Conservation (phyloP, 495 filamentous ascomycete genomes). For the Penicillium coffeae region DNA sequence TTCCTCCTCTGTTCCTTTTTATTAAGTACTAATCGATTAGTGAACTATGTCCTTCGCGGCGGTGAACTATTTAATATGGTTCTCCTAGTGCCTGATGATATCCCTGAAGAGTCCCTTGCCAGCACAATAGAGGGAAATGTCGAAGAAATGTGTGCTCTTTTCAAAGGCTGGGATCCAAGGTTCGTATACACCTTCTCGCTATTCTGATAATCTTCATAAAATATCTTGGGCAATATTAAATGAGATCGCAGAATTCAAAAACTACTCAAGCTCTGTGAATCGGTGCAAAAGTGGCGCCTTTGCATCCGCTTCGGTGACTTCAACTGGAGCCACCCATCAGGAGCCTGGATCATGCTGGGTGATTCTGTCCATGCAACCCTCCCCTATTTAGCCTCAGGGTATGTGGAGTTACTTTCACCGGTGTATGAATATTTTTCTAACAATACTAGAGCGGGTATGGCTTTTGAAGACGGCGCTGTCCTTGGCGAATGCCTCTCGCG, state of each 20-base stretch:
- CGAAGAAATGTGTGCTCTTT: slow-evolving; percentile 63
- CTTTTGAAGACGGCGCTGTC: slow-evolving; percentile 49
- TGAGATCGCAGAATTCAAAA: slow-evolving; percentile 23
- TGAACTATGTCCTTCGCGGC: slow-evolving; percentile 58
- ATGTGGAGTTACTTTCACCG: too few relatives aligned
- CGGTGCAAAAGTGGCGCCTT: slow-evolving; percentile 63
- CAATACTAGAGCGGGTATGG: slow-evolving; percentile 36
- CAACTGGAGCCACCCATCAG: slow-evolving; percentile 53
- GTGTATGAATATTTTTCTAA: slow-evolving; percentile 1
- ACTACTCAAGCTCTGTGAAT: slow-evolving; percentile 36
- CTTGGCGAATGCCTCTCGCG: slow-evolving; percentile 46
- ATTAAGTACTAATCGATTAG: slow-evolving; percentile 18
- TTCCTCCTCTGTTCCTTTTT: not conserved
- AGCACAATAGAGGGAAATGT: slow-evolving; percentile 53
- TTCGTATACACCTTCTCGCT: slow-evolving; percentile 38
- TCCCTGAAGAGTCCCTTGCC: slow-evolving; percentile 47
- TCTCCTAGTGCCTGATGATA: slow-evolving; percentile 64
- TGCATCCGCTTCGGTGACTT: slow-evolving; percentile 52
- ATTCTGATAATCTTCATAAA: not conserved
- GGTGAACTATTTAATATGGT: slow-evolving; percentile 67
- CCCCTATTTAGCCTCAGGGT: slow-evolving; percentile 53
- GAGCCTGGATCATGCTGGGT: slow-evolving; percentile 56
- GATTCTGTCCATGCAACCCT: slow-evolving; percentile 64
- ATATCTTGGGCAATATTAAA: not conserved
- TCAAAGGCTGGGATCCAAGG: slow-evolving; percentile 55